Evolutionary conservation across 2,329 filamentous ascomycete genomes (phyloP).

Genomic region (Penicillium sp.): DNA sequence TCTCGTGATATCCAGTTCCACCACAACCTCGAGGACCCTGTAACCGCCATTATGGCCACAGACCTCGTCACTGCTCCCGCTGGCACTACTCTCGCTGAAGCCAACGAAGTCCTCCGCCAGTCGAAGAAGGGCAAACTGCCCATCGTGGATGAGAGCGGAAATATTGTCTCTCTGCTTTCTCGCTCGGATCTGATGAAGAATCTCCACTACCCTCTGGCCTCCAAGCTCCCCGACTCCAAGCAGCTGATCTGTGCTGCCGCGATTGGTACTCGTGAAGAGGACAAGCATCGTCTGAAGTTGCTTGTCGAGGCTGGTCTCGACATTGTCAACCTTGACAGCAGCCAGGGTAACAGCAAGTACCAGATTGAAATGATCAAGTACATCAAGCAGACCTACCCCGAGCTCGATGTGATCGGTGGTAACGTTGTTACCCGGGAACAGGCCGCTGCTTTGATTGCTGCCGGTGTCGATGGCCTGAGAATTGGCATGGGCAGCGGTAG

Average conservation of each 20-base stretch:
- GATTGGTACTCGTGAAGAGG: conserved; percentile 90
- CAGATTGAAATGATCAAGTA: conserved; percentile 98
- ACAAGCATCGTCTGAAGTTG: conserved; percentile 80
- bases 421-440: conserved; percentile 98
- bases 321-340: conserved; percentile 91
- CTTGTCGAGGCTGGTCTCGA: conserved; percentile 94
- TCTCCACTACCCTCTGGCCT: conserved; percentile 91
- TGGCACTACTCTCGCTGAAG: conserved; percentile 80
- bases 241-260: conserved; percentile 94
- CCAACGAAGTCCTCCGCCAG: conserved; percentile 86
- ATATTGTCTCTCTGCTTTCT: conserved; percentile 87
- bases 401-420: conserved; percentile 91
- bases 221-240: conserved; percentile 94
- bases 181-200: conserved; percentile 98
- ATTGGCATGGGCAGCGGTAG: conserved; percentile 99
- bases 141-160: conserved; percentile 78
- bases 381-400: conserved; percentile 81
- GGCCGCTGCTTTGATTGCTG: conserved; percentile 85
- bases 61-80: conserved; percentile 84
- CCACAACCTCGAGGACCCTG: conserved; percentile 65
- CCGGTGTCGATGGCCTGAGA: conserved; percentile 90
- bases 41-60: conserved; percentile 91
- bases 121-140: conserved; percentile 99
- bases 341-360: conserved; percentile 97
- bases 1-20: conserved; percentile 98